A percentile compares a stretch with the other conserved stretches of the same genome.
phyloP scores from a whole-genome alignment of 108 stramenopile genomes.

The Fistulifera pelliculosa region DNA sequence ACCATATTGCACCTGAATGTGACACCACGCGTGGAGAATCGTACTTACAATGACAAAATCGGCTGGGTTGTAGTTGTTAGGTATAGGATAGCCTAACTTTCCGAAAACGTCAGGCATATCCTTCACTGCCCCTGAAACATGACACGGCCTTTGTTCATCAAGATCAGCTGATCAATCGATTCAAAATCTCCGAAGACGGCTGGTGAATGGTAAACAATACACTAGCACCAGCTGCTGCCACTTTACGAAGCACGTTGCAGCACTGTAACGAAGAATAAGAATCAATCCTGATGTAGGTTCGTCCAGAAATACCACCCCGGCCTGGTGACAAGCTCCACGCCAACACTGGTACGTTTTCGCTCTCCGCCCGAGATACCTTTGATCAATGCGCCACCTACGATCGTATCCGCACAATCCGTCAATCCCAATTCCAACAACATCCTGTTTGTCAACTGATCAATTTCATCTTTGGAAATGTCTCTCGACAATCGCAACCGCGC shows the following conservation, averaged over 20 bases:
- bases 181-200: constrained; percentile 58
- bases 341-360: constrained; percentile 33
- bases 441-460: constrained; percentile 41
- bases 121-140: constrained; percentile 40
- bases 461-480: constrained; percentile 32
- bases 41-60: constrained; percentile 51
- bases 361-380: constrained; percentile 61
- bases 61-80: constrained; percentile 56
- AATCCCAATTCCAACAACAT: constrained; percentile 73
- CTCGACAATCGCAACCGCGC: constrained; percentile 60
- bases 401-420: constrained; percentile 44
- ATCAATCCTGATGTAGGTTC: constrained; percentile 81
- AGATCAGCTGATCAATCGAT: constrained; percentile 53
- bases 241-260: constrained; percentile 37
- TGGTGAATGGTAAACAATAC: constrained; percentile 82
- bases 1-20: too few species aligned
- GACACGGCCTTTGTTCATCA: constrained; percentile 40
- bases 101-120: constrained; percentile 22
- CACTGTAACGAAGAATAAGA: constrained; percentile 45
- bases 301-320: constrained; percentile 45
- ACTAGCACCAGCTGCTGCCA: constrained; percentile 47
- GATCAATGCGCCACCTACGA: constrained; percentile 47
- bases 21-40: too few species aligned
- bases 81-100: constrained; percentile 39
- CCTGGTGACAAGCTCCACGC: constrained; percentile 48